Evolutionary conservation across 805 yeast species (phyloP).

Genomic region (Candida nemodendra): DNA sequence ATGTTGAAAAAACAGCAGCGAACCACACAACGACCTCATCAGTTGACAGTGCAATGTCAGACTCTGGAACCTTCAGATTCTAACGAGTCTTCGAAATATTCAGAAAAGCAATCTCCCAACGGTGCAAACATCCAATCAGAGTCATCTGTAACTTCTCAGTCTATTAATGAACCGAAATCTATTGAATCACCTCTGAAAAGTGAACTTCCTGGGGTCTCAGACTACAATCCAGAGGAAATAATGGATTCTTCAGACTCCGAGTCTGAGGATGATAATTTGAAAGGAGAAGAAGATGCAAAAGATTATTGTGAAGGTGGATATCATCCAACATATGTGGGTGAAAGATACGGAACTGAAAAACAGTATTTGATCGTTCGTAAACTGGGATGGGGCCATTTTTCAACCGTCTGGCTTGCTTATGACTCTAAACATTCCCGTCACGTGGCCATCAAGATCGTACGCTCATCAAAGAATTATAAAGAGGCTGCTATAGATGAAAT

Average conservation of each 20-base stretch:
- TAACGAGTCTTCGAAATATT: no score
- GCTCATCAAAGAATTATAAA: conserved; percentile 49
- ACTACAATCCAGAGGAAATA: conserved; percentile 26
- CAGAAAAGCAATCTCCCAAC: no score
- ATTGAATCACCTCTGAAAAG: background rate
- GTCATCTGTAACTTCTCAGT: no score
- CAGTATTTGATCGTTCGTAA: conserved; percentile 52
- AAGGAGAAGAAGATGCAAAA: conserved; percentile 47
- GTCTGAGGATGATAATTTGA: conserved; percentile 27
- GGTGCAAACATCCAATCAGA: no score
- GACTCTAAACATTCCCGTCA: conserved; percentile 39
- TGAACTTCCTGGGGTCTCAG: background rate
- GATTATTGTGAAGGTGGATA: conserved; percentile 64
- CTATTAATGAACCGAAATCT: no score
- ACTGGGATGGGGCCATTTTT: conserved; percentile 72
- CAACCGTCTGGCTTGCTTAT: conserved; percentile 67
- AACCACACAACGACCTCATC: conserved; percentile 7
- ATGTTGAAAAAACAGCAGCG: conserved; percentile 17
- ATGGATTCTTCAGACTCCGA: conserved; percentile 26
- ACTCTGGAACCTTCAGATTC: background rate
- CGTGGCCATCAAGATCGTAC: conserved; percentile 63
- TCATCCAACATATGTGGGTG: conserved; percentile 60
- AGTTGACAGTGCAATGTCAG: background rate
- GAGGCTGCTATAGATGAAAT: conserved; percentile 70
- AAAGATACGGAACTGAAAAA: conserved; percentile 44